Base-by-base conservation (phyloP, 495 filamentous ascomycete species). In the Poronia punctata region DNA sequence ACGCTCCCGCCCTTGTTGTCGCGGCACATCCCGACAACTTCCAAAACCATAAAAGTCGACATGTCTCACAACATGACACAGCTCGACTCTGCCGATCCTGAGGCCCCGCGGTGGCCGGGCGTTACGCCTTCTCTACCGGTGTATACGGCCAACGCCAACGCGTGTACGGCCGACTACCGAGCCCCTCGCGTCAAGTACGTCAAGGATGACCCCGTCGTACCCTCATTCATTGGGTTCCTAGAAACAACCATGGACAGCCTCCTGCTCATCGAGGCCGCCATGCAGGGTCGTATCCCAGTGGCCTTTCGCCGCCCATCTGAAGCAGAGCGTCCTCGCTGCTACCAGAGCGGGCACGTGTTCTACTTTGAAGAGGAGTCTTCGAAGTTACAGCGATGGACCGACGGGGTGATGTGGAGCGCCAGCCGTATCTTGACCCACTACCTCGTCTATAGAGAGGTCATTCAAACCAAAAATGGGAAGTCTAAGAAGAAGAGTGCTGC, bases 381-480 rank as follows among this genome's bases (percentile, higher is more conserved):
- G 1, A 85, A 84, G 2, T 93, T 95, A 61, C 93, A 90, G 64
- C 75, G 89, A 27, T 95, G 89, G 89, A 95, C 89, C 0, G 89
- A 96, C 57, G 87, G 88, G 2, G 74, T 85, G 9, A 78, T 78
- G 12, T 95, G 89, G 89, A 90, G 84, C 52, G 88, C 89, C 0
- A 93, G 88, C 57, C 80, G 89, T 11, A 89, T 95, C 23, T 64
- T 92, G 30, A 83, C 80, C 29, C 94, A 95, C 51, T 93, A 88
- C 51, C 75, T 95, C 21, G 74, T 96, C 46, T 96, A 96, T 57
- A 82, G 89, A 15, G 86, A 96, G 53, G 68, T 93, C 23, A 78
- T 88, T 90, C 49, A 80, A 83, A 2, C 84, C 87, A 0, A 88
- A 88, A n/a, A n/a, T n/a, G n/a, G n/a, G n/a, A n/a, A n/a, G n/a